A percentile compares a stretch with the other conserved stretches of the same genome.
Evolutionary conservation across 768 basidiomycete species (phyloP).

Genomic region (Neoboletus magnificus): DNA sequence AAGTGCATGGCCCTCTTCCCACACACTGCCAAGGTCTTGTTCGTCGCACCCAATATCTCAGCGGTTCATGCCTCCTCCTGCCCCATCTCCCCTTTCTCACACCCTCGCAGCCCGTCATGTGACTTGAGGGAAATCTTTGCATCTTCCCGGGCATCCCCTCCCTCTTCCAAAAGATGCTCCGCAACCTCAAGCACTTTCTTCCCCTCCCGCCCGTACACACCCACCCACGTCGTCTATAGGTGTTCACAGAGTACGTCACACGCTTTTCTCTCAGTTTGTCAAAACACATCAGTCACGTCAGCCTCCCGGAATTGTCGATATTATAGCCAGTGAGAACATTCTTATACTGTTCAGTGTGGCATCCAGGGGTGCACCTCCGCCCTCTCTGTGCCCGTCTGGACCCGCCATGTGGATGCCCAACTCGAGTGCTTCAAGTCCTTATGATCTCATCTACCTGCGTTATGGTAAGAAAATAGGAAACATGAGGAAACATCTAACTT

Average conservation of each 20-base stretch:
- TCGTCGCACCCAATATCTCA: constrained; percentile 79
- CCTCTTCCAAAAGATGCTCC: constrained; percentile 80
- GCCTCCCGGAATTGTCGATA: constrained; percentile 80
- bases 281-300: constrained; percentile 10
- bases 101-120: constrained; percentile 68
- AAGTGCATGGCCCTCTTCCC: constrained; percentile 92
- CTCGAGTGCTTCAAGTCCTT: no score
- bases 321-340: no score
- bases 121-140: constrained; percentile 82
- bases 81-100: not conserved
- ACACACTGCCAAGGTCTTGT: constrained; percentile 70
- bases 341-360: no score
- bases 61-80: constrained; percentile 50
- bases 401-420: no score
- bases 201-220: constrained; percentile 73
- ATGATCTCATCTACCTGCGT: no score
- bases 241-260: constrained; percentile 69
- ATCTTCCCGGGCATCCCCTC: constrained; percentile 89
- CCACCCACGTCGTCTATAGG: constrained; percentile 75
- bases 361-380: no score
- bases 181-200: constrained; percentile 67
- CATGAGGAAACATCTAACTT: no score
- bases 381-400: no score
- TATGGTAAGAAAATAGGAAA: no score
- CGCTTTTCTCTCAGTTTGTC: no score